phyloP scores from a whole-genome alignment of 306 rosid genomes.

The Arachis hypogaea region DNA sequence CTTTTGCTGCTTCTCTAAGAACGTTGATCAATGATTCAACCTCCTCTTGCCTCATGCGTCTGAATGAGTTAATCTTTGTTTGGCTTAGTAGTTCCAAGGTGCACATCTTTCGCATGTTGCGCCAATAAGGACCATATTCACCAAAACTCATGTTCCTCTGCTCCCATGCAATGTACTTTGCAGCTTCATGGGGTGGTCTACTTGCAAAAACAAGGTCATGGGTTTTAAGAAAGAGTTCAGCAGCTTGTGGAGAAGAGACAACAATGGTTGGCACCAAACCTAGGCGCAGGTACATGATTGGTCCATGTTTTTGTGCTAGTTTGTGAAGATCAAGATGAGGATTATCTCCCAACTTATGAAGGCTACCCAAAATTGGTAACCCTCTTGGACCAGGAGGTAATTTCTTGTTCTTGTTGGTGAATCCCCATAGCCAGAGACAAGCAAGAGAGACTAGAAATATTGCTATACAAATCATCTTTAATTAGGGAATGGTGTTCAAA shows the following conservation, averaged over 20 bases:
- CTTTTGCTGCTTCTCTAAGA: conserved; percentile 43
- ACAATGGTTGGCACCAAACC: conserved; percentile 60
- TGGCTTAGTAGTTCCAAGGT: conserved; percentile 62
- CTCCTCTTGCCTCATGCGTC: conserved; percentile 60
- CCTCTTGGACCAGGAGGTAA: conserved; percentile 83
- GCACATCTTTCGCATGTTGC: conserved; percentile 70
- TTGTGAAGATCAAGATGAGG: conserved; percentile 55
- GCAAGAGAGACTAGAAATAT: conserved; percentile 41
- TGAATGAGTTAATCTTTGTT: conserved; percentile 52
- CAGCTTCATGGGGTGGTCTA: conserved; percentile 53
- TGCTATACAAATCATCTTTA: conserved; percentile 42
- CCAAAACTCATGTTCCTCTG: conserved; percentile 50
- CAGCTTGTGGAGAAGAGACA: conserved; percentile 76
- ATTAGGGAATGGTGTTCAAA: neutral
- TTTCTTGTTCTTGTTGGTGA: conserved; percentile 34
- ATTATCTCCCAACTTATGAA: conserved; percentile 54
- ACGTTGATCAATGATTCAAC: conserved; percentile 42
- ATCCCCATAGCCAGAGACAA: conserved; percentile 43
- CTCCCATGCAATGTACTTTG: conserved; percentile 50
- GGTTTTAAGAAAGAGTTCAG: conserved; percentile 68
- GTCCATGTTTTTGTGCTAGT: conserved; percentile 61
- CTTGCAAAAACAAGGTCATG: conserved; percentile 65
- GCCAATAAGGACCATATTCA: conserved; percentile 71
- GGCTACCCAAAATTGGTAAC: conserved; percentile 62
- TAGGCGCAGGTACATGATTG: conserved; percentile 60